These are phyloP conservation scores for Podaxis sp. DNA, from an alignment of 768 basidiomycete species.

Conservation along the genomic window DNA sequence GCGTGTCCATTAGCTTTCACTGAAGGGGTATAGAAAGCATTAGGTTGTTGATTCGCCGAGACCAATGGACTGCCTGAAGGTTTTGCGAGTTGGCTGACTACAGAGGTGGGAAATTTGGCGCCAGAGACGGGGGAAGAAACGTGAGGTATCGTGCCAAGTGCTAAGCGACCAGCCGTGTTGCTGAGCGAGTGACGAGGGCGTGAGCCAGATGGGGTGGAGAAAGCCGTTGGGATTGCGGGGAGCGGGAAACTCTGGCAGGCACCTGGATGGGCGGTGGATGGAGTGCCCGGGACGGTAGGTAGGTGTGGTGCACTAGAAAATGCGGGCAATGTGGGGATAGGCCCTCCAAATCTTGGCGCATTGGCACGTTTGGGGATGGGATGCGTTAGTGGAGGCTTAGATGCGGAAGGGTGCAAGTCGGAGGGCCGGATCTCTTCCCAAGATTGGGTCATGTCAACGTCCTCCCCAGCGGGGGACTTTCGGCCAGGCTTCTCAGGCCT, in stretches of 20 bases:
- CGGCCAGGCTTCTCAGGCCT: not conserved
- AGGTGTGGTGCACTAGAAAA: constrained; percentile 11
- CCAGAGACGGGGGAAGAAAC: constrained; percentile 27
- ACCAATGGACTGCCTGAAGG: constrained; percentile 31
- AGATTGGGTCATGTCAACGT: constrained; percentile 43
- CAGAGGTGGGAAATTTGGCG: constrained; percentile 20
- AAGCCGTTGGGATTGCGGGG: not conserved
- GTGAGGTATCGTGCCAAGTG: constrained; percentile 16
- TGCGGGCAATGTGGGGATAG: constrained; percentile 18
- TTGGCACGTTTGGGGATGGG: constrained; percentile 26
- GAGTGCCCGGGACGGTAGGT: not conserved
- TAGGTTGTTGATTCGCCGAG: constrained; percentile 48
- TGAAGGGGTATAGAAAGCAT: constrained; percentile 55
- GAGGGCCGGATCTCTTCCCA: constrained; percentile 56
- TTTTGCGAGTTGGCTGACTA: constrained; percentile 12
- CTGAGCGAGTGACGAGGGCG: constrained; percentile 19
- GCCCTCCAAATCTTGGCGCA: constrained; percentile 33
- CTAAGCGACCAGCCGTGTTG: constrained; percentile 22
- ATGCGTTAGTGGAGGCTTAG: constrained; percentile 18
- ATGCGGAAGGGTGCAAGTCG: constrained; percentile 21
- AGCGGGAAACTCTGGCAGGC: constrained; percentile 27
- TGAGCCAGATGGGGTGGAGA: constrained; percentile 12
- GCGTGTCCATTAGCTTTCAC: constrained; percentile 35
- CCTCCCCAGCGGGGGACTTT: constrained; percentile 12
- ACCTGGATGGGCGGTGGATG: not conserved